Evolutionary conservation across 352 stramenopile genomes (phyloP), one percentile per base, ranked within the genome.

Genomic region (Phytophthora ramorum): DNA sequence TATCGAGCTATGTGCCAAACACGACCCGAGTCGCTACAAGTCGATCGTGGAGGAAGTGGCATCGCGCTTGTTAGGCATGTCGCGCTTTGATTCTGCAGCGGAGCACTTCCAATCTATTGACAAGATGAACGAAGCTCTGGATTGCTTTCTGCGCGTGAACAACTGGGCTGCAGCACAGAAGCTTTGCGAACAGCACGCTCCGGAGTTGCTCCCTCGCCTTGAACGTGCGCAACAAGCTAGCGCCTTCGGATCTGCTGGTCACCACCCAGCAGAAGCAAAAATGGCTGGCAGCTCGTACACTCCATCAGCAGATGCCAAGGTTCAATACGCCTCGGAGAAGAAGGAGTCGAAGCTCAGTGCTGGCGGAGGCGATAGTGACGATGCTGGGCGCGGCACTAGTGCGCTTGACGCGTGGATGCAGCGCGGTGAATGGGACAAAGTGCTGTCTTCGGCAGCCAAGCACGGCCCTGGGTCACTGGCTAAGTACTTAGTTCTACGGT

Each of bases 371-470:
- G 61, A 90, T 69, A 68, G 71, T 51, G 75, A 82, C 60, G 66
- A 79, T 52, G 63, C 64, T 53, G 45, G 67, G 54, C 67, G 78
- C 49, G 69, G 78, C 64, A 75, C 79, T 16, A 84, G 59, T 51
- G 95, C 92, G 4, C 68, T 98, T 30, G 90, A 98, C 51, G 84
- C 97, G 26, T 95, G 96, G 73, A 97, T 96, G 66, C 89, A 98
- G 64, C 87, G 91, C 24, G 91, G 90, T 17, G 90, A 98, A 68
- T 98, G 95, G 95, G 92, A 98, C 69, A 92, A 94, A 54, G 87
- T 98, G 40, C 87, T 98, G 9, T 93, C 85, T 28, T 92, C 86
- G 3, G 87, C 87, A 30, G 81, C 84, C 13, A 94, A 96, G 57
- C 85, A 96, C 37, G 83, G 85, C 16, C 56, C 75, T 34, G 80